Evolutionary conservation across 805 yeast genomes (phyloP).

Genomic region (Yamadazyma akitaensis): DNA sequence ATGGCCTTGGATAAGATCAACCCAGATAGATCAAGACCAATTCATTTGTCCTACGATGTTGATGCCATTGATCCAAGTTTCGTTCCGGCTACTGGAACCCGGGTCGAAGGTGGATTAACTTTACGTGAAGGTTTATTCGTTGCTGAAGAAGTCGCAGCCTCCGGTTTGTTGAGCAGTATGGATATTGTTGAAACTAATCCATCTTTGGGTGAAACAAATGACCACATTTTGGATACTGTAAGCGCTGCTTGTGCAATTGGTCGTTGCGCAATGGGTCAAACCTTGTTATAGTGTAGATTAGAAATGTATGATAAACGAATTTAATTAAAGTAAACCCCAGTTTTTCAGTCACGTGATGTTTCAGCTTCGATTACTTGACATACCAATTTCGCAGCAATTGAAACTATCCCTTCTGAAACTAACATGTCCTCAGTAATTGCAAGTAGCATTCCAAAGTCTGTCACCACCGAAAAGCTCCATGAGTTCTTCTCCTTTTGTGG

Average conservation of each 20-base stretch:
- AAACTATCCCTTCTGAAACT: not conserved
- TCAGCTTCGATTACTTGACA: not conserved
- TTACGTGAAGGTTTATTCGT: slow-evolving; percentile 91
- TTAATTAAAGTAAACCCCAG: too few species aligned
- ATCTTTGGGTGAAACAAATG: slow-evolving; percentile 70
- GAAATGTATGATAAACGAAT: not conserved
- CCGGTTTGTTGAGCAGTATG: slow-evolving; percentile 83
- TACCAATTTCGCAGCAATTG: slow-evolving; percentile 8
- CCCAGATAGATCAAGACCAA: slow-evolving; percentile 65
- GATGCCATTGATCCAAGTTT: slow-evolving; percentile 94
- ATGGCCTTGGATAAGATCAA: slow-evolving; percentile 82
- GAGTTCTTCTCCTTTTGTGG: slow-evolving; percentile 81
- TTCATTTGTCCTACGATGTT: slow-evolving; percentile 91
- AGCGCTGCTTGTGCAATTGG: slow-evolving; percentile 88
- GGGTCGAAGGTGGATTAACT: slow-evolving; percentile 94
- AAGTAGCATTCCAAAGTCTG: slow-evolving; percentile 46
- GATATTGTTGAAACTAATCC: slow-evolving; percentile 96
- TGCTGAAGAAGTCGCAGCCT: slow-evolving; percentile 87
- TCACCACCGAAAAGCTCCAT: slow-evolving; percentile 48
- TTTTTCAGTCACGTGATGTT: not conserved
- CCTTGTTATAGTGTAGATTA: slow-evolving; percentile 51
- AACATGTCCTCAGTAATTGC: slow-evolving; percentile 10
- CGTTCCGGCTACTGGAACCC: slow-evolving; percentile 97
- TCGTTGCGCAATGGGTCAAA: slow-evolving; percentile 92
- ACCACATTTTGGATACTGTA: slow-evolving; percentile 78